Base-by-base conservation (phyloP, 352 stramenopile genomes). In the Globisporangium uncinulatum region DNA sequence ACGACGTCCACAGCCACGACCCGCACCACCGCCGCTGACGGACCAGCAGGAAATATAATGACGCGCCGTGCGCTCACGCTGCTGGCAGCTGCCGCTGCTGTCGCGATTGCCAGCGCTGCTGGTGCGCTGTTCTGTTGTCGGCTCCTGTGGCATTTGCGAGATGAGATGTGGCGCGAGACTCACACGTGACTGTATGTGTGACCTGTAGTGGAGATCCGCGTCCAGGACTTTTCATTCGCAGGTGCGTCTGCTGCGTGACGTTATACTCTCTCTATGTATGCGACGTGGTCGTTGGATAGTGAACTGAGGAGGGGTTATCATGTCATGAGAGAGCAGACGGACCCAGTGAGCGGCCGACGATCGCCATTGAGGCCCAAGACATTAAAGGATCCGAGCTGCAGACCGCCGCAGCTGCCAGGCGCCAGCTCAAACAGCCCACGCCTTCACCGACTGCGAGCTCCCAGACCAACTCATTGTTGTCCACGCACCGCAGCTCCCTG, bases 161-260 rank as follows among this genome's bases (percentile, higher is more conserved):
- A 8, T 11, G 41, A 46, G 15, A 9, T 1, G 17, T 20, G 6
- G 6, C 1, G n/a, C 20, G 21, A 8, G 21, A 34, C 43, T 48
- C 43, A 48, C 15, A 31, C 15, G 13, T 43, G 20, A 20, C 19
- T 56, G n/a, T 46, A 6, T 4, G 0, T 15, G 65, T 66, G 49
- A 51, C 6, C 57, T 31, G 59, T 69, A 32, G 65, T 86, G 31
- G 74, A 87, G 65, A 86, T 90, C 56, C 69, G 62, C n/a, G 74
- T 84, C 13, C 73, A 87, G 45, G 75, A 86, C 54, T 90, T 74
- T 36, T 84, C 71, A 10, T 90, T 87, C 59, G 77, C 77, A 31
- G 70, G 79, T 89, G 63, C 31, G 65, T 17, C 31, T 5, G 9
- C 3, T 62, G n/a, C 36, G 3, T 13, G 1, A 39, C 13, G 6